Conservation (phyloP, 1,139 yeast species). For the Chernovozyma aurita region DNA sequence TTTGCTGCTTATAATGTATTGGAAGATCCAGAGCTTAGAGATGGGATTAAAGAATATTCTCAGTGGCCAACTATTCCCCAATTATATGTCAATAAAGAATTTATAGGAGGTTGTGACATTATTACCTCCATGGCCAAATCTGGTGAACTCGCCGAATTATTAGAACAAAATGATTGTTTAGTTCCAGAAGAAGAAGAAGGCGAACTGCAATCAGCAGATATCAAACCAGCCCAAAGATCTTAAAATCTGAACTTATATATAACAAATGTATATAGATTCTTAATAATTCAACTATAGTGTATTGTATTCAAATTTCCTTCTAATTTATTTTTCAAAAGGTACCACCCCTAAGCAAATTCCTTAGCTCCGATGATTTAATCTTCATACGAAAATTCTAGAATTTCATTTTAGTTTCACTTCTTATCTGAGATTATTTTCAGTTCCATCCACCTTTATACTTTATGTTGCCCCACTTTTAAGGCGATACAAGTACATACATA, state of each 20-base stretch:
- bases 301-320: too few species aligned
- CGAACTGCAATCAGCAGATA: conserved; percentile 26
- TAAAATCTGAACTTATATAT: conserved; percentile 8
- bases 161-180: conserved; percentile 75
- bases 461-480: too few species aligned
- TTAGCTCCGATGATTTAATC: too few species aligned
- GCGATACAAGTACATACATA: too few species aligned
- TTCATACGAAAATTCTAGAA: too few species aligned
- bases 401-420: too few species aligned
- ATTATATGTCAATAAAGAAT: conserved; percentile 69
- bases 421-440: too few species aligned
- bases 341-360: too few species aligned
- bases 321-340: too few species aligned
- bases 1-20: conserved; percentile 96
- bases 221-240: conserved; percentile 37
- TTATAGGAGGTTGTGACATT: conserved; percentile 97
- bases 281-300: too few species aligned
- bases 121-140: conserved; percentile 83
- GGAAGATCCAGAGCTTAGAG: conserved; percentile 89
- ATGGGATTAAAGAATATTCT: conserved; percentile 90
- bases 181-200: conserved; percentile 68
- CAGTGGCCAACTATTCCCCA: conserved; percentile 94
- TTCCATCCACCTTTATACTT: too few species aligned
- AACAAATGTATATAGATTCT: background rate
- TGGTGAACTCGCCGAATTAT: conserved; percentile 85